Conservation (phyloP, 352 stramenopile species). For the Phytophthora multivora region DNA sequence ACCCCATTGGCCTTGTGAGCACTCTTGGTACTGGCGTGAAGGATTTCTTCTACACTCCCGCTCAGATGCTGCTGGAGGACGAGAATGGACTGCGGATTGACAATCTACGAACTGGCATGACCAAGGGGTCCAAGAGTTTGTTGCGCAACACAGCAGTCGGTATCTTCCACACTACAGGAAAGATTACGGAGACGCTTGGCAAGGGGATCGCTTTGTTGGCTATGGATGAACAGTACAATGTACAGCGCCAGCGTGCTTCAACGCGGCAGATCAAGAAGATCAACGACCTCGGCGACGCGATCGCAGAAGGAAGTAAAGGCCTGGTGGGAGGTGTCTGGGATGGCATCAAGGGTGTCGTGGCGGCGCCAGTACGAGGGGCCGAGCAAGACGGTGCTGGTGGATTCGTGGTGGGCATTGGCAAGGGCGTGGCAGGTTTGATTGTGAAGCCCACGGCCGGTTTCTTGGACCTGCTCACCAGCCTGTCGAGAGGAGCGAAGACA, state of each 20-base stretch:
- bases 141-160: constrained; percentile 86
- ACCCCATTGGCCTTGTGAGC: constrained; percentile 90
- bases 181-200: constrained; percentile 89
- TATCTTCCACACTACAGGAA: constrained; percentile 90
- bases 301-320: constrained; percentile 82
- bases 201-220: constrained; percentile 86
- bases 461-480: constrained; percentile 80
- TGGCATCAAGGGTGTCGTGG: constrained; percentile 81
- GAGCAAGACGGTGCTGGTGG: constrained; percentile 77
- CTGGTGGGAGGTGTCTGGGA: constrained; percentile 83
- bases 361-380: constrained; percentile 75
- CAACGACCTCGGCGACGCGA: constrained; percentile 78
- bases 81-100: constrained; percentile 86
- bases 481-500: constrained; percentile 82
- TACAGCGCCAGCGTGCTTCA: constrained; percentile 79
- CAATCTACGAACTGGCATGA: constrained; percentile 88
- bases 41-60: constrained; percentile 95
- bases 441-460: constrained; percentile 86
- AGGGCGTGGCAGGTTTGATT: constrained; percentile 81
- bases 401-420: constrained; percentile 86
- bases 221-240: constrained; percentile 90
- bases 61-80: constrained; percentile 92
- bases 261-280: constrained; percentile 78
- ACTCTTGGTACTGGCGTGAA: constrained; percentile 90
- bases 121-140: constrained; percentile 87